phyloP scores from a whole-genome alignment of 305 asterid species.

The Nicotiana rustica region DNA sequence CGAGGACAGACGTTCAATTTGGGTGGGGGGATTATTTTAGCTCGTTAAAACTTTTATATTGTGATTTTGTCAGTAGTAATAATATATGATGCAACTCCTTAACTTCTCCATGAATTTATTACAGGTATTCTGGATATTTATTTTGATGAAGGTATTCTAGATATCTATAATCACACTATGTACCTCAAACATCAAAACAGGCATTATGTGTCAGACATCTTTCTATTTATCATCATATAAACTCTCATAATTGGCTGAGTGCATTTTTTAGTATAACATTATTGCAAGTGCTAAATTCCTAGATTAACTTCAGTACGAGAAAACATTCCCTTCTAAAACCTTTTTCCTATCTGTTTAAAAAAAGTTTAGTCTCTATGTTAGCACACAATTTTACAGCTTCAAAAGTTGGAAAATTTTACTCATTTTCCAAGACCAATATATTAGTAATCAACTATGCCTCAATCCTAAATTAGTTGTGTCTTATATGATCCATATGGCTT shows the following conservation, averaged over 20 bases:
- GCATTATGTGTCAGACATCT: background rate
- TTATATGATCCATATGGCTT: background rate
- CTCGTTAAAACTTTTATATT: background rate
- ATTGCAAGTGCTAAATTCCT: background rate
- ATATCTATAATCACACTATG: slow-evolving; percentile 3
- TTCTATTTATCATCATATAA: slow-evolving; percentile 12
- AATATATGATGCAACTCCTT: background rate
- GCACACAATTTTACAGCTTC: slow-evolving; percentile 14
- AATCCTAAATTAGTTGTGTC: background rate
- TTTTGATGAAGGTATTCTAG: background rate
- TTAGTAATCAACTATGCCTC: background rate
- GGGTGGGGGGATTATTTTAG: too few species aligned
- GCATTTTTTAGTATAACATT: background rate
- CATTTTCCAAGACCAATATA: background rate
- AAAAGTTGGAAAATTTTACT: background rate
- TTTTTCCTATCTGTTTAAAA: background rate
- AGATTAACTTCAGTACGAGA: background rate
- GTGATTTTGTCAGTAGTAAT: background rate
- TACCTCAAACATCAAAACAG: background rate
- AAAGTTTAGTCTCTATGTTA: background rate
- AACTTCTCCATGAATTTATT: slow-evolving; percentile 10
- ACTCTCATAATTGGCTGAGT: slow-evolving; percentile 9
- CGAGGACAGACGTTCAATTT: too few species aligned
- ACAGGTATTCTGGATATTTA: slow-evolving; percentile 1
- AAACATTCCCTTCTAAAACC: background rate